Percentiles rank a stretch among this genome's conserved stretches.
Conservation (phyloP, 2,329 filamentous ascomycete species). For the Aspergillus sp. region DNA sequence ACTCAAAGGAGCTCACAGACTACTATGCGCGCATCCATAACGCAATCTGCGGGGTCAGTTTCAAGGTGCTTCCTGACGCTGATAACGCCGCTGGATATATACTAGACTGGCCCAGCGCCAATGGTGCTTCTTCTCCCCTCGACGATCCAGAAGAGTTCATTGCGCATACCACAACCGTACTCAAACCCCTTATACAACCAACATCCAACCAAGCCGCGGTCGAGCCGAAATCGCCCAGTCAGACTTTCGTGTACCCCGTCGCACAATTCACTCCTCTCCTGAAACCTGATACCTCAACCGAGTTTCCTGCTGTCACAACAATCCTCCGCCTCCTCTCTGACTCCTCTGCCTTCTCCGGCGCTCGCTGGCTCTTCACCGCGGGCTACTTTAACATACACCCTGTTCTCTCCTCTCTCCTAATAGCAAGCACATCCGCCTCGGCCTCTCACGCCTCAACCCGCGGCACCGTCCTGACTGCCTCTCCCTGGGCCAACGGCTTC, state of each 20-base stretch:
- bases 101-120: conserved; percentile 75
- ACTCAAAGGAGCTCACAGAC: conserved; percentile 75
- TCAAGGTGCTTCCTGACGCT: conserved; percentile 68
- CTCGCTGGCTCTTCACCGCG: conserved; percentile 93
- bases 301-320: conserved; percentile 78
- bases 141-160: conserved; percentile 72
- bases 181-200: conserved; percentile 69
- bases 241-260: conserved; percentile 81
- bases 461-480: conserved; percentile 88
- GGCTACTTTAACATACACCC: conserved; percentile 98
- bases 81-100: conserved; percentile 53
- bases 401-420: conserved; percentile 76
- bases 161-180: conserved; percentile 65
- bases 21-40: conserved; percentile 81
- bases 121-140: conserved; percentile 76
- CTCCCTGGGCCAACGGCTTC: conserved; percentile 93
- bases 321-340: conserved; percentile 71
- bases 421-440: conserved; percentile 64
- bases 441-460: conserved; percentile 44
- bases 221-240: conserved; percentile 49
- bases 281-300: conserved; percentile 79
- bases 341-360: conserved; percentile 64
- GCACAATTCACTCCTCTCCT: conserved; percentile 87
- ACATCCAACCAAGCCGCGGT: conserved; percentile 37
- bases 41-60: conserved; percentile 79